Conservation (phyloP, 495 filamentous ascomycete species). For the Penicillium nucicola region DNA sequence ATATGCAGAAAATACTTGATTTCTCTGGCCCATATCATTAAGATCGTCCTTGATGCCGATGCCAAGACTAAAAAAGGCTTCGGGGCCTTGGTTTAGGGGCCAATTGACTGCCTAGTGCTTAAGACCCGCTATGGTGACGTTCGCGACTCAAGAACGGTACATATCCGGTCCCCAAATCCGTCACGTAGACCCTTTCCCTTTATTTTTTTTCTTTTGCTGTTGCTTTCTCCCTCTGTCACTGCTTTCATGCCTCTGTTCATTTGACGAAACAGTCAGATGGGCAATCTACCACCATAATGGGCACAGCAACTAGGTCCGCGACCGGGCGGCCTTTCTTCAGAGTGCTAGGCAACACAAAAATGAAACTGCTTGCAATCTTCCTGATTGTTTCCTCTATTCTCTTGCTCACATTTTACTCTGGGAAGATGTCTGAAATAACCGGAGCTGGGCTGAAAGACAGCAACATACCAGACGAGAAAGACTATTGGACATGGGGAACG, state of each 20-base stretch:
- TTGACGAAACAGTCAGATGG: not conserved
- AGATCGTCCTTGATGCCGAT: not conserved
- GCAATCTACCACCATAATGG: not conserved
- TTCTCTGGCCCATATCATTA: not conserved
- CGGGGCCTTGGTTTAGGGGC: not conserved
- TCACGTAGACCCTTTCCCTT: not conserved
- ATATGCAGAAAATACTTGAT: not conserved
- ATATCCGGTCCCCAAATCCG: too few species aligned
- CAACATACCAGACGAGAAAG: not conserved
- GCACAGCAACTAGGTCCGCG: not conserved
- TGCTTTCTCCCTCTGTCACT: not conserved
- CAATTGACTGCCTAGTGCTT: not conserved
- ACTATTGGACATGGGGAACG: slow-evolving; percentile 16
- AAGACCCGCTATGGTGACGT: slow-evolving; percentile 8
- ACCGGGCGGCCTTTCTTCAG: not conserved
- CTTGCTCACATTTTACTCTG: slow-evolving; percentile 6
- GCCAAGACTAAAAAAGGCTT: not conserved
- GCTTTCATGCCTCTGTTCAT: not conserved
- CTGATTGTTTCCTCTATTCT: slow-evolving; percentile 1
- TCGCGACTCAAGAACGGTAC: not conserved
- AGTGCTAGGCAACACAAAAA: not conserved
- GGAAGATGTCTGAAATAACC: not conserved
- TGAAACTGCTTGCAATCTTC: slow-evolving; percentile 7
- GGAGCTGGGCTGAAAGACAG: not conserved
- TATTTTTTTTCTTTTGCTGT: not conserved